Evolutionary conservation across 257 asterid genomes (phyloP).

Genomic region (Gentiana straminea): DNA sequence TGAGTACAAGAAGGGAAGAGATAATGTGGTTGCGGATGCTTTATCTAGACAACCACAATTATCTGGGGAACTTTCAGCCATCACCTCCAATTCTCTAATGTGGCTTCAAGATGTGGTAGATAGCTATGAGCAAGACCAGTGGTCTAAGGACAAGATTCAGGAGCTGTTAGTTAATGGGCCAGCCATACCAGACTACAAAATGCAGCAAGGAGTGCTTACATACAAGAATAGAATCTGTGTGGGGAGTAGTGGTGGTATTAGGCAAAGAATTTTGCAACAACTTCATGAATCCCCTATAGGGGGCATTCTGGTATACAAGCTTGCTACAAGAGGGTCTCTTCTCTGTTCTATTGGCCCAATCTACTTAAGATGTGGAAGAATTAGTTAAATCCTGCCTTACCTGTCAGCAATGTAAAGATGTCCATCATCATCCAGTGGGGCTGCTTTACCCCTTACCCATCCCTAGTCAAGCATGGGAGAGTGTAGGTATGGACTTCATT

Average conservation of each 20-base stretch:
- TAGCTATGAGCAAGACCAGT: neutral
- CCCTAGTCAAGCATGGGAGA: neutral
- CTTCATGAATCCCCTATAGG: neutral
- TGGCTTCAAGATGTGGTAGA: neutral
- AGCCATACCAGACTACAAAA: neutral
- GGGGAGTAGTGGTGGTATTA: neutral
- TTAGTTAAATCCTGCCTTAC: neutral
- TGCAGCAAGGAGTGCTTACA: neutral
- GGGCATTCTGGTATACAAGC: neutral
- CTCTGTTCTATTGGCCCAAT: neutral
- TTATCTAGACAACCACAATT: neutral
- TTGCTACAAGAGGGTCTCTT: neutral
- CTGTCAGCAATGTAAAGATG: neutral
- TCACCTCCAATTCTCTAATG: neutral
- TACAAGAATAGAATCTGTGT: neutral
- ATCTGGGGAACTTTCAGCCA: neutral
- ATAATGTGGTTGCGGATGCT: neutral
- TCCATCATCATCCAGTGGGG: neutral
- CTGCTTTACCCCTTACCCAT: neutral
- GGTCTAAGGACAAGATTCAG: neutral
- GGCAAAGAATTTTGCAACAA: neutral
- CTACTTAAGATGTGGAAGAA: neutral
- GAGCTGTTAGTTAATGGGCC: neutral
- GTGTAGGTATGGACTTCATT: neutral
- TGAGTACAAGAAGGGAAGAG: neutral